Evolutionary conservation across 1,284 basidiomycete species (phyloP).

Genomic region (Trametes pubescens): DNA sequence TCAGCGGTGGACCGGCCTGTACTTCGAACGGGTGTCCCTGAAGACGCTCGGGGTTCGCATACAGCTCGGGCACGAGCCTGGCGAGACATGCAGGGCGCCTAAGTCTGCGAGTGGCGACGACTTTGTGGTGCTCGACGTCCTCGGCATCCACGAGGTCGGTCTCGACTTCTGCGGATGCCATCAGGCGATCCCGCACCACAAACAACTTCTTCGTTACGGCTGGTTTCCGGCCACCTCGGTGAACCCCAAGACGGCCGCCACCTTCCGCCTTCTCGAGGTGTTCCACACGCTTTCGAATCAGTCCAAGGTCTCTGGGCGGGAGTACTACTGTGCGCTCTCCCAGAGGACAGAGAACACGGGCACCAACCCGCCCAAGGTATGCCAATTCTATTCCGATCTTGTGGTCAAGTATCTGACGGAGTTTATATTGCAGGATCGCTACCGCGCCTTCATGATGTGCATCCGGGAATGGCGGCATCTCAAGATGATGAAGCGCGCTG

Average conservation of each 20-base stretch:
- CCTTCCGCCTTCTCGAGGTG: constrained; percentile 39
- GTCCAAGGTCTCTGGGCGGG: constrained; percentile 39
- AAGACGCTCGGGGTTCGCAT: constrained; percentile 18
- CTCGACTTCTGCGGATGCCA: constrained; percentile 46
- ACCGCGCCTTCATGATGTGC: constrained; percentile 16
- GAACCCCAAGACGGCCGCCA: constrained; percentile 38
- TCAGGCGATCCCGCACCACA: neutral
- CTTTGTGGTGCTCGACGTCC: constrained; percentile 43
- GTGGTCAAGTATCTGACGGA: too few relatives aligned
- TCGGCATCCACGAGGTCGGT: constrained; percentile 45
- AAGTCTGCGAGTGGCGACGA: constrained; percentile 7
- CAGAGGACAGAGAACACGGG: constrained; percentile 26
- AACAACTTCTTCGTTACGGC: constrained; percentile 38
- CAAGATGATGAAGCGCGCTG: constrained; percentile 37
- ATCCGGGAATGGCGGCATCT: constrained; percentile 32
- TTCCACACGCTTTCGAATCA: constrained; percentile 35
- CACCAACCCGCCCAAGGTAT: neutral
- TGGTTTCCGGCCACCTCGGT: constrained; percentile 43
- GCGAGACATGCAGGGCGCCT: constrained; percentile 20
- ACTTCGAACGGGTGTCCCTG: constrained; percentile 7
- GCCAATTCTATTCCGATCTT: too few relatives aligned
- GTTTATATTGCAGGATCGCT: too few relatives aligned
- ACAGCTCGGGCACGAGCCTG: constrained; percentile 36
- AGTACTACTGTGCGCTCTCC: constrained; percentile 38
- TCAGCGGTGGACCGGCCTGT: constrained; percentile 9